phyloP scores from a whole-genome alignment of 2,329 filamentous ascomycete genomes.

The Botrytis cinerea region DNA sequence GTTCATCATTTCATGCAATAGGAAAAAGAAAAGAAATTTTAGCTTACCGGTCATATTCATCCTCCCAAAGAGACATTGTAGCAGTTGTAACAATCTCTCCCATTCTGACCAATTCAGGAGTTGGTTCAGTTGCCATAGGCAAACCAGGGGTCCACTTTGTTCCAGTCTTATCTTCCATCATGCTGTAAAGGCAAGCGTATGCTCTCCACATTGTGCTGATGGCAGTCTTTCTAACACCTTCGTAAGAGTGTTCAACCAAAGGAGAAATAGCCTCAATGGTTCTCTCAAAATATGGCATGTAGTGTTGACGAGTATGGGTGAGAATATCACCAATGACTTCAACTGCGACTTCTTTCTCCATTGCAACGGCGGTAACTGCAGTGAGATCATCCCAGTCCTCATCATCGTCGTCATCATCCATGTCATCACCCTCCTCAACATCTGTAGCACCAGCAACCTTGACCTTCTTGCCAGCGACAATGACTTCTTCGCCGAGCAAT shows the following conservation, averaged over 20 bases:
- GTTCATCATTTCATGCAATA: constrained; percentile 70
- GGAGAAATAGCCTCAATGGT: constrained; percentile 79
- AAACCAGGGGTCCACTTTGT: constrained; percentile 89
- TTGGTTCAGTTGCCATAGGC: constrained; percentile 78
- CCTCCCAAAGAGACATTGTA: constrained; percentile 82
- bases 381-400: constrained; percentile 83
- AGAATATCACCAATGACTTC: constrained; percentile 94
- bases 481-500: constrained; percentile 73
- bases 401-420: constrained; percentile 72
- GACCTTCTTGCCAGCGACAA: constrained; percentile 80
- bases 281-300: constrained; percentile 83
- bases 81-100: constrained; percentile 82
- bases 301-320: constrained; percentile 77
- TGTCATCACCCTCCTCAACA: constrained; percentile 58
- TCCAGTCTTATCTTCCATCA: constrained; percentile 76
- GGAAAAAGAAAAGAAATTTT: constrained; percentile 30
- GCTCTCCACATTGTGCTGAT: constrained; percentile 91
- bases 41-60: constrained; percentile 92
- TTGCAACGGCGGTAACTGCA: constrained; percentile 82
- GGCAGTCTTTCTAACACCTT: constrained; percentile 89
- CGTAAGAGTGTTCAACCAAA: constrained; percentile 84
- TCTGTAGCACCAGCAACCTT: constrained; percentile 70
- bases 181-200: constrained; percentile 85
- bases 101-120: constrained; percentile 77
- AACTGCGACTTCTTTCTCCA: constrained; percentile 96